These are phyloP conservation scores for Fusarium sacchari DNA, from an alignment of 2,329 filamentous ascomycete genomes.

Conservation along the genomic window DNA sequence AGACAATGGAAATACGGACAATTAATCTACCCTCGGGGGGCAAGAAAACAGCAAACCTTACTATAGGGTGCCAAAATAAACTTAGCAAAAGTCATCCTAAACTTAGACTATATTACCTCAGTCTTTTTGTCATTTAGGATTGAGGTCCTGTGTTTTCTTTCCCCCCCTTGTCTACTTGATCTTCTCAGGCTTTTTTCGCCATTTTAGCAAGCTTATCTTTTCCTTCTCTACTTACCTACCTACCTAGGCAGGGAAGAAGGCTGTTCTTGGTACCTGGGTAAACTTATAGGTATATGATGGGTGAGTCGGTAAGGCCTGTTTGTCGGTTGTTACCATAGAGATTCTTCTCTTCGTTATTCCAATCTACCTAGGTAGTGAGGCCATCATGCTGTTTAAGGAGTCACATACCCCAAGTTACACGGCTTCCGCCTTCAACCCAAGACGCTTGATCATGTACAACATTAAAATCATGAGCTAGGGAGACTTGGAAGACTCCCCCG, in stretches of 20 bases:
- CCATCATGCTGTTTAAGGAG: background rate
- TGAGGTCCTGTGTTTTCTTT: background rate
- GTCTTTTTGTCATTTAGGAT: too few relatives aligned
- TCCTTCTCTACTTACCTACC: background rate
- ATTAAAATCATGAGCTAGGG: background rate
- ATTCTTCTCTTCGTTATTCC: background rate
- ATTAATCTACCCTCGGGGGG: too few relatives aligned
- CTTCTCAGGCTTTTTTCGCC: background rate
- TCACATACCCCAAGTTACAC: background rate
- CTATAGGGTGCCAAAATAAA: too few relatives aligned
- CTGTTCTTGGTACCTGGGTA: background rate
- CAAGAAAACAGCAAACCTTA: too few relatives aligned
- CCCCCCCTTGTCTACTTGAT: background rate
- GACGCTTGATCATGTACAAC: background rate
- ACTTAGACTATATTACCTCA: too few relatives aligned
- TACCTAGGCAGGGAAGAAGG: background rate
- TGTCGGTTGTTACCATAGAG: constrained; percentile 1
- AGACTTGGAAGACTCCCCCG: constrained; percentile 22
- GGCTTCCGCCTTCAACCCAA: constrained; percentile 8
- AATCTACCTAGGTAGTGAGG: background rate
- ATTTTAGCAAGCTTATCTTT: background rate
- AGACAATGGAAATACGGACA: background rate
- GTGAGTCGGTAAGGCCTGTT: background rate
- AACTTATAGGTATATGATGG: background rate
- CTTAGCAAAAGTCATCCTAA: too few relatives aligned